These are phyloP conservation scores for Hypoxylon cercidicola DNA, from an alignment of 495 filamentous ascomycete species.

Conservation along the genomic window DNA sequence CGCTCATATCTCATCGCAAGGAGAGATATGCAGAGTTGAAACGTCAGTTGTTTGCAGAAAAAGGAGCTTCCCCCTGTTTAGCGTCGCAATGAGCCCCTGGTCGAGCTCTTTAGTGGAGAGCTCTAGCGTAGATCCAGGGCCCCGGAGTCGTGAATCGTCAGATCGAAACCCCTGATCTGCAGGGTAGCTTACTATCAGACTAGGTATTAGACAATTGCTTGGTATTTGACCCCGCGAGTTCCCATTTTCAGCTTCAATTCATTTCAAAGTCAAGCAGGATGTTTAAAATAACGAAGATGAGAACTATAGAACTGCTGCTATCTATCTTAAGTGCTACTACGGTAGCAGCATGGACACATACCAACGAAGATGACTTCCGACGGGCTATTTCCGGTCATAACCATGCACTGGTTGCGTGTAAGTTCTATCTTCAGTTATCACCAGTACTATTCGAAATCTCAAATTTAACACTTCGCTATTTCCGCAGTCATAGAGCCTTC, in stretches of 20 bases:
- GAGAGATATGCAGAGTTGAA: slow-evolving; percentile 42
- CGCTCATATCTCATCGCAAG: slow-evolving; percentile 18
- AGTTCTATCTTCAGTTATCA: slow-evolving; percentile 44
- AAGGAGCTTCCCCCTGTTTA: slow-evolving; percentile 39
- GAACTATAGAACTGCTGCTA: slow-evolving; percentile 24
- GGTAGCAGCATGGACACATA: slow-evolving; percentile 51
- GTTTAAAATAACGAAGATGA: slow-evolving; percentile 34
- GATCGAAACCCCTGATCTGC: slow-evolving; percentile 42
- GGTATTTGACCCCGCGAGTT: slow-evolving; percentile 34
- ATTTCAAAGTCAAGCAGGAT: slow-evolving; percentile 4
- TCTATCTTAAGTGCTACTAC: slow-evolving; percentile 20
- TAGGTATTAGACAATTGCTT: slow-evolving; percentile 12
- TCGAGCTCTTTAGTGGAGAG: slow-evolving; percentile 28
- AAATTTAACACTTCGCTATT: slow-evolving; percentile 4
- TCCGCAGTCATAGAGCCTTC: slow-evolving; percentile 42
- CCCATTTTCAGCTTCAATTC: slow-evolving; percentile 12
- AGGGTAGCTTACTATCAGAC: slow-evolving; percentile 35
- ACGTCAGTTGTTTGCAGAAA: slow-evolving; percentile 37
- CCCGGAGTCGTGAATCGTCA: slow-evolving; percentile 33
- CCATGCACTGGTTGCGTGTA: slow-evolving; percentile 58
- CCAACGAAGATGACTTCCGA: slow-evolving; percentile 42
- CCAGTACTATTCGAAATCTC: neutral
- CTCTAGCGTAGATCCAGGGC: slow-evolving; percentile 36
- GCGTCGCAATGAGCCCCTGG: slow-evolving; percentile 24
- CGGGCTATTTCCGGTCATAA: slow-evolving; percentile 46